phyloP scores from a whole-genome alignment of 192 early-diverging fungal genomes.

The Gryganskiella cystojenkinii region DNA sequence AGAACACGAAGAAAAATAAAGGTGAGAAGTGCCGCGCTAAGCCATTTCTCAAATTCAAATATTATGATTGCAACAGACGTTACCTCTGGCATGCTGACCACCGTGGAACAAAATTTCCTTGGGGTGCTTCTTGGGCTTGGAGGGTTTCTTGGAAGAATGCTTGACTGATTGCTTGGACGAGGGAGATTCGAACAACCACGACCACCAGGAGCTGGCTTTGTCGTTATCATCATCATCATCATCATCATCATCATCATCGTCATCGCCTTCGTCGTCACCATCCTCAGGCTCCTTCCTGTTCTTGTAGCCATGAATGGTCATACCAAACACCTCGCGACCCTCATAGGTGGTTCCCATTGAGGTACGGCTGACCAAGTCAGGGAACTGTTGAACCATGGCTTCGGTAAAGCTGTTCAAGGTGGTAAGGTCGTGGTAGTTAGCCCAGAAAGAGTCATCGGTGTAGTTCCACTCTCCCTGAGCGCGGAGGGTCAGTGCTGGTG shows the following conservation, averaged over 20 bases:
- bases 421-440: slow-evolving; percentile 28
- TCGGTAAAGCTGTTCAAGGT: slow-evolving; percentile 50
- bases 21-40: neutral
- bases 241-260: slow-evolving; percentile 1
- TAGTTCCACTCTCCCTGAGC: slow-evolving; percentile 23
- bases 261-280: slow-evolving; percentile 12
- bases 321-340: slow-evolving; percentile 49
- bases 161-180: neutral
- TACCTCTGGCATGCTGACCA: slow-evolving; percentile 54
- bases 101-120: slow-evolving; percentile 57
- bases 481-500: neutral
- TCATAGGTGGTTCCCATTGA: slow-evolving; percentile 51
- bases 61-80: slow-evolving; percentile 1
- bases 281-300: slow-evolving; percentile 17
- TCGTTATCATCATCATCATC: neutral
- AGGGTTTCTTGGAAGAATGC: slow-evolving; percentile 13
- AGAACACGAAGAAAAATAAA: neutral
- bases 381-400: slow-evolving; percentile 23
- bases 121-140: slow-evolving; percentile 38
- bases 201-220: slow-evolving; percentile 10
- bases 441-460: slow-evolving; percentile 32
- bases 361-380: slow-evolving; percentile 43
- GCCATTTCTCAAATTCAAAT: slow-evolving; percentile 4
- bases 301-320: slow-evolving; percentile 48
- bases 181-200: slow-evolving; percentile 4